Evolutionary conservation across 2,329 filamentous ascomycete genomes (phyloP).

Genomic region (Colletotrichum sp.): DNA sequence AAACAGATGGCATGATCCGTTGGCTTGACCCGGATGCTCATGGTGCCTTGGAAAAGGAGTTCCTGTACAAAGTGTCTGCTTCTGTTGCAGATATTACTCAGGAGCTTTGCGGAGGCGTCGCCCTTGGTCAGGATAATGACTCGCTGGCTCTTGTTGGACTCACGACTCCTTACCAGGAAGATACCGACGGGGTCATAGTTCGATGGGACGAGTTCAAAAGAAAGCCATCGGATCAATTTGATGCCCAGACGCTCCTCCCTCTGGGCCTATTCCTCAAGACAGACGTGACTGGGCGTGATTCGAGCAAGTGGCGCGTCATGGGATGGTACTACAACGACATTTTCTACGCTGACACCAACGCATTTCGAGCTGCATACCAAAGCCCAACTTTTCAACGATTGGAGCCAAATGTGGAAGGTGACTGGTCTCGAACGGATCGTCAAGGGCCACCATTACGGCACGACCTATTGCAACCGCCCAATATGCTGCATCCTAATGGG

Average conservation of each 20-base stretch:
- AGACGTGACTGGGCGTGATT: slow-evolving; percentile 56
- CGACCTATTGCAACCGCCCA: slow-evolving; percentile 34
- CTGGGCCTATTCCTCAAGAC: slow-evolving; percentile 47
- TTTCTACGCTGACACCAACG: slow-evolving; percentile 55
- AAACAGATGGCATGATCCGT: slow-evolving; percentile 35
- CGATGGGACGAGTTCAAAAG: slow-evolving; percentile 54
- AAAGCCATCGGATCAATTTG: slow-evolving; percentile 39
- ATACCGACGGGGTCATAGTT: slow-evolving; percentile 38
- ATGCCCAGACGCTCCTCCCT: slow-evolving; percentile 48
- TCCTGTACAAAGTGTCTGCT: slow-evolving; percentile 36
- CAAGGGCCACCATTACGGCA: slow-evolving; percentile 36
- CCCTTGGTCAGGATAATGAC: slow-evolving; percentile 41
- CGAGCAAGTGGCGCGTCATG: slow-evolving; percentile 54
- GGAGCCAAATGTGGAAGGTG: slow-evolving; percentile 50
- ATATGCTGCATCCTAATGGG: slow-evolving; percentile 34
- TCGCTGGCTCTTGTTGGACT: slow-evolving; percentile 44
- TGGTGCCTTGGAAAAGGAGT: slow-evolving; percentile 30
- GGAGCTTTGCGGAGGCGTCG: slow-evolving; percentile 46
- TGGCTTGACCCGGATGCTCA: slow-evolving; percentile 43
- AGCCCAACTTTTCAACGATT: slow-evolving; percentile 49
- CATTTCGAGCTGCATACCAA: slow-evolving; percentile 49
- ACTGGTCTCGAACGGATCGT: slow-evolving; percentile 48
- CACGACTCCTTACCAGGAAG: slow-evolving; percentile 45
- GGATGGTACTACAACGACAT: slow-evolving; percentile 60
- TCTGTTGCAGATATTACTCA: slow-evolving; percentile 42